Evolutionary conservation across 495 filamentous ascomycete genomes (phyloP), one percentile per base, ranked within the genome.

Genomic region (Aspergillus ellipticus): DNA sequence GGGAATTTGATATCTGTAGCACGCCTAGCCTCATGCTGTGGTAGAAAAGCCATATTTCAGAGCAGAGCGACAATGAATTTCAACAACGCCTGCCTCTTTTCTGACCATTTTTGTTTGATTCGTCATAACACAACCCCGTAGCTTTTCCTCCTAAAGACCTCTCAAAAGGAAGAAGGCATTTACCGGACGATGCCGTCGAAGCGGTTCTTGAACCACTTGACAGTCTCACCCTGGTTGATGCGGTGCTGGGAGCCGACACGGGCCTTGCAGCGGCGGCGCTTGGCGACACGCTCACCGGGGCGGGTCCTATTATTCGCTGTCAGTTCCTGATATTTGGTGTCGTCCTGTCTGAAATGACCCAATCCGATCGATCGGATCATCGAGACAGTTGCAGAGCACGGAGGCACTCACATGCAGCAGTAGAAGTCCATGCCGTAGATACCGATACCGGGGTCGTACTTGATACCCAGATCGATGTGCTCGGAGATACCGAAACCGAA

Each of bases 361-460:
- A 19, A 9, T 15, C 9, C 17, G 26, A 22, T 42, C 10, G n/a
- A 26, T 17, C 19, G 17, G n/a, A 8, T 39, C 16, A 20, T 15
- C 15, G 10, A 31, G 15, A 33, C 21, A 21, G 41, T 3, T 21
- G 46, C 43, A 60, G 28, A 54, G 26, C 16, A 31, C 41, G 28
- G 29, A 42, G 39, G 39, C 55, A 79, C 84, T 80, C 67, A 87
- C 95, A 99, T 99, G 90, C 93, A 97, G 89, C 87, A 90, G 88
- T 96, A 99, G 85, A 99, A 99, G 83, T 99, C 95, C 95, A 99
- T 99, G 78, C 95, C 95, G 84, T 99, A 99, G 79, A 99, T 97
- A 84, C 93, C 93, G 66, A 97, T 97, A 54, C 84, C 89, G 57
- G 94, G 94, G 85, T 98, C 94, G 82, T 98, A 98, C 87, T 99